Conservation (phyloP, 371 early-diverging fungal genomes). For the Lichtheimia corymbifera region DNA sequence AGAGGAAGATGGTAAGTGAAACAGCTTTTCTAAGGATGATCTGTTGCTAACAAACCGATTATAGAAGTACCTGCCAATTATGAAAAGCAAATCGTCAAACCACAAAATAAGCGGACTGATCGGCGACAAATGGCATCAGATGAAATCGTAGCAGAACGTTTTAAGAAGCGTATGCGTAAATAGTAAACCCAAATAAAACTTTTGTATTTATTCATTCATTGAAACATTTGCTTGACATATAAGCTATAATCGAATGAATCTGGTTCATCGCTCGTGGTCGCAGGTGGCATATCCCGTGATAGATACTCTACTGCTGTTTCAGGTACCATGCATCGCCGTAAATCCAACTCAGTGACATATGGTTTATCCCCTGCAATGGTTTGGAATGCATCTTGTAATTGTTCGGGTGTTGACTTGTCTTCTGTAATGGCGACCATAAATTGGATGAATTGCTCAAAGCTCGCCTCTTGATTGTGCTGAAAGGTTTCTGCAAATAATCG, state of each 20-base stretch:
- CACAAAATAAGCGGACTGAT: constrained; percentile 32
- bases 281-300: constrained; percentile 70
- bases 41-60: neutral
- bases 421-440: constrained; percentile 88
- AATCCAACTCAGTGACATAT: constrained; percentile 74
- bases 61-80: constrained; percentile 31
- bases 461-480: constrained; percentile 59
- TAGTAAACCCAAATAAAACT: constrained; percentile 6
- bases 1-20: constrained; percentile 20
- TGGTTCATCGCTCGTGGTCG: constrained; percentile 20
- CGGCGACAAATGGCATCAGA: constrained; percentile 74
- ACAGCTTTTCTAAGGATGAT: no score
- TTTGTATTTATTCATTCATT: constrained; percentile 22
- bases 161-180: constrained; percentile 76
- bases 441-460: constrained; percentile 88
- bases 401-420: constrained; percentile 89
- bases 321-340: constrained; percentile 68
- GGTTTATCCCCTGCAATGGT: constrained; percentile 85
- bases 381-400: constrained; percentile 83
- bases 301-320: constrained; percentile 72
- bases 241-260: constrained; percentile 71
- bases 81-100: constrained; percentile 38
- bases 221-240: constrained; percentile 74
- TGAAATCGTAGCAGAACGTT: constrained; percentile 76
- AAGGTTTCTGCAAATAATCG: constrained; percentile 66